Conservation (phyloP, 1,284 basidiomycete species). For the Trametes hirsuta region DNA sequence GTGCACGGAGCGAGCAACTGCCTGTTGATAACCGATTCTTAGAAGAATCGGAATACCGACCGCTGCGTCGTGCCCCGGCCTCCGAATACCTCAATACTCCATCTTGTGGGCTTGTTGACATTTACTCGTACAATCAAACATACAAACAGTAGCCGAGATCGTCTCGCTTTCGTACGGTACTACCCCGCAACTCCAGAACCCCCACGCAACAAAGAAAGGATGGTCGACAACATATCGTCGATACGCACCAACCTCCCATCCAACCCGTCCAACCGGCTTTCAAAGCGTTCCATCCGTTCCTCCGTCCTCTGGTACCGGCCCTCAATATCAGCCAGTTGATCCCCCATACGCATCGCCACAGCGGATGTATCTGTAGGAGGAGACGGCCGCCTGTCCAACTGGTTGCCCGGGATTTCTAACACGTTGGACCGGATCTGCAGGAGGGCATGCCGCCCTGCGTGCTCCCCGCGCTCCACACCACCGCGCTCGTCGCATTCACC, state of each 20-base stretch:
- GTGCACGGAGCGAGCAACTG: too few relatives aligned
- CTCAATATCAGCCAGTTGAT: background rate
- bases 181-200: background rate
- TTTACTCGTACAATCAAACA: background rate
- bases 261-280: background rate
- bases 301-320: background rate
- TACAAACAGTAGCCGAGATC: background rate
- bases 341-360: background rate
- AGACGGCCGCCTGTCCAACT: background rate
- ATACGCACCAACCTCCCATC: background rate
- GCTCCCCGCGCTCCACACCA: background rate
- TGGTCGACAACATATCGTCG: constrained; percentile 1
- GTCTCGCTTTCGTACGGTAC: background rate
- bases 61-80: too few relatives aligned
- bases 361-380: background rate
- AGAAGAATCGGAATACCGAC: too few relatives aligned
- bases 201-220: background rate
- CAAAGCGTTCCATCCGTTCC: constrained; percentile 1
- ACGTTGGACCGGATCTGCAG: background rate
- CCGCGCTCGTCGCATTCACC: background rate
- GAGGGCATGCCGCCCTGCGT: background rate
- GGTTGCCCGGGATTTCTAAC: too few relatives aligned
- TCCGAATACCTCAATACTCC: too few relatives aligned
- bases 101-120: too few relatives aligned
- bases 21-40: too few relatives aligned